These are phyloP conservation scores for Colletotrichum tamarilloi DNA, from an alignment of 2,329 filamentous ascomycete genomes.

Conservation along the genomic window DNA sequence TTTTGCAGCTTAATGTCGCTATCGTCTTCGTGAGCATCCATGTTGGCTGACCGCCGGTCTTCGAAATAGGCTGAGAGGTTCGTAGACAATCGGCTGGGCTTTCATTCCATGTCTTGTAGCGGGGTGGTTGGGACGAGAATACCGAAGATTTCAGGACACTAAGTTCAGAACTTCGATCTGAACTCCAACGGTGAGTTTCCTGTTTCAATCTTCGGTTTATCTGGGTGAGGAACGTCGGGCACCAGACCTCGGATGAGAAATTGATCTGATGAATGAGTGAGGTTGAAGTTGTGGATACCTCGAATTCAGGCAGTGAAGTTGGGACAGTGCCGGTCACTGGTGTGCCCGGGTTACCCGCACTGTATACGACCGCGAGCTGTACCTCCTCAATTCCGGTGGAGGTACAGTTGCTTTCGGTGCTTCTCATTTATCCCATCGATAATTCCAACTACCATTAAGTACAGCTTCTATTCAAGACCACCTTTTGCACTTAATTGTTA, in stretches of 20 bases:
- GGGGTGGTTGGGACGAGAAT: not conserved
- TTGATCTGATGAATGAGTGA: not conserved
- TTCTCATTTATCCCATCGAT: no score
- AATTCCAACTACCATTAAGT: no score
- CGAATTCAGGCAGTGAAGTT: not conserved
- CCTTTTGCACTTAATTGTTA: no score
- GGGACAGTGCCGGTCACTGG: not conserved
- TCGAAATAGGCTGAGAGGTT: not conserved
- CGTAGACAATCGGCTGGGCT: not conserved
- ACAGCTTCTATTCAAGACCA: no score
- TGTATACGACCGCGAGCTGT: not conserved
- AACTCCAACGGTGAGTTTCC: not conserved
- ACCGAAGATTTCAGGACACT: not conserved
- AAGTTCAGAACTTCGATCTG: no score
- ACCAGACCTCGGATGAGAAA: not conserved
- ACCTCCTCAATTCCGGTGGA: not conserved
- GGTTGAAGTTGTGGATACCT: not conserved
- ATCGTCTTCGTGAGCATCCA: constrained; percentile 72
- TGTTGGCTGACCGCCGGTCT: constrained; percentile 41
- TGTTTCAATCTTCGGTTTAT: not conserved
- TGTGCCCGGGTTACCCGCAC: no score
- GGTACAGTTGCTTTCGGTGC: no score
- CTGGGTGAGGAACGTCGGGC: not conserved
- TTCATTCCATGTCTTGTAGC: not conserved
- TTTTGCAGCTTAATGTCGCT: constrained; percentile 72